Evolutionary conservation across 345 rosid species (phyloP), one percentile per base, ranked within the genome.

Genomic region (Euphorbia pulcherrima): DNA sequence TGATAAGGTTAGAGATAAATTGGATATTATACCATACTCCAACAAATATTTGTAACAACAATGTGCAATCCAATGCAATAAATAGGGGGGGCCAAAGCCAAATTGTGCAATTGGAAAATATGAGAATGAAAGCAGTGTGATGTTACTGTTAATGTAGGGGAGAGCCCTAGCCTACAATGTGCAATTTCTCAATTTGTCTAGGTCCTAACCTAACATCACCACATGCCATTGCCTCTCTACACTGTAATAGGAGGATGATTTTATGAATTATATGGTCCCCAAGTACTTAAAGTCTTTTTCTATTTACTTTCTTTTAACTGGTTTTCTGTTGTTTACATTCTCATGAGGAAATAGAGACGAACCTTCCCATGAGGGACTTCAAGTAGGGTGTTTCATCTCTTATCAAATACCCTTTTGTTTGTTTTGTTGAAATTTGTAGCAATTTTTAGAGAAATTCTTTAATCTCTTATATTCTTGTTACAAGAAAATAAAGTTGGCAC

Each of bases 131-230:
- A 47, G 10, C 3, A 62, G 28, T 67, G 14, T 48, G 28, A 74
- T 67, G 14, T 48, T 29, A 74, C 24, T 51, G 26, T 50, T 50
- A 56, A 55, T 41, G 68, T 51, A 20, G 27, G 37, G 73, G 14
- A 24, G 62, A 8, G 27, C 21, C 67, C 47, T 57, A 8, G 27
- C 21, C 67, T 56, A 8, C 56, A 56, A 70, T 37, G 75, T 70
- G 81, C 69, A 53, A 12, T 24, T n/a, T n/a, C n/a, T n/a, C n/a
- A n/a, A n/a, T n/a, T n/a, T 70, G 81, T 78, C 76, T 7, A 2
- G 51, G 41, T 30, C 29, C 29, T n/a, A 8, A 28, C 35, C 54
- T 52, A 63, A 63, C 78, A 74, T 33, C n/a, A 17, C 28, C 82
- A 74, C 75, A 71, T 74, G 72, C 47, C 21, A 5, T 10, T 74